Base-by-base conservation (phyloP, 225 moss, liverwort and hornwort genomes). In the Pseudoscleropodium purum region DNA sequence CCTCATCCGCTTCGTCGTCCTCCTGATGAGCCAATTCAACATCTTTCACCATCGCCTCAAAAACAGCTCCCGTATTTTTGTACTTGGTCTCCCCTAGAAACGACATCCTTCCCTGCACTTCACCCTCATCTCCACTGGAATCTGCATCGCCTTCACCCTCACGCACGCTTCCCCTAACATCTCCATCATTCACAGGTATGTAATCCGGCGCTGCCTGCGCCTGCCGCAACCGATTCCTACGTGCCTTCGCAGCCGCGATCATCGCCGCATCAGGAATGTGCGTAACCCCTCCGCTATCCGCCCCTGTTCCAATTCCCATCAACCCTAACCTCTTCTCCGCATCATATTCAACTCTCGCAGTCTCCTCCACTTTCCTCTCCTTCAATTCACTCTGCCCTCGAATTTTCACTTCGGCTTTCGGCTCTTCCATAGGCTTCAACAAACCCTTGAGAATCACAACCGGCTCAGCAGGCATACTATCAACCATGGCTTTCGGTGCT, bases 201-300 rank as follows among this genome's bases (percentile, higher is more conserved):
- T 99, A 99, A 87, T 99, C 97, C 57, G 99, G 99, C 11, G 99
- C 97, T 78, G 96, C 94, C 92, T 97, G 97, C 70, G 97, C 99
- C 91, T 97, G 97, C 64, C 97, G 93, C 88, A 97, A 93, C 81
- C 96, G 94, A 92, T 97, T 97, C 88, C 97, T 92, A 70, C 95
- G 95, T 43, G 99, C 97, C 93, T 97, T 99, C 34, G 97, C 97
- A n/a, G 97, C 99, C 67, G 97, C 99, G 62, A 99, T 99, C 85
- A 96, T 95, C 43, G 97, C 99, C 69, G 99, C 97, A 91, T 99
- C 99, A 39, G 97, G 99, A 79, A 99, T 99, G 78, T 97, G 97
- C 31, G 99, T 99, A 39, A 97, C 95, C 16, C 97, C 99, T 43
- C 96, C 97, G 76, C 96, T 91, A 81, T 99, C 97, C 62, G 99